Percentiles rank a stretch among this genome's conserved stretches.
Evolutionary conservation across 148 eudicot genomes (phyloP).

Genomic region (Silene uniflora): DNA sequence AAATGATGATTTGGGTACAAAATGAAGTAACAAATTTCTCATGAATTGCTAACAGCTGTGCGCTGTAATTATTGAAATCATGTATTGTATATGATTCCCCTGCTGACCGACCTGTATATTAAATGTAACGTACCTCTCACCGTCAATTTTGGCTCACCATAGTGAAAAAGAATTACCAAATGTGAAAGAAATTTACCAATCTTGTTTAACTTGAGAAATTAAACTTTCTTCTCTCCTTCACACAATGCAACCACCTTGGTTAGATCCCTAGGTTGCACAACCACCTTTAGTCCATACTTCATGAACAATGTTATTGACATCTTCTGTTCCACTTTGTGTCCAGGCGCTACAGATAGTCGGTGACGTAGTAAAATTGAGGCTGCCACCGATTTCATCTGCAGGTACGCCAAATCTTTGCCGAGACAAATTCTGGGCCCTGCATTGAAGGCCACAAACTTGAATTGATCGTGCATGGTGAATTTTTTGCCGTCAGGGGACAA

Average conservation of each 20-base stretch:
- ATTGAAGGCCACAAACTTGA: conserved; percentile 78
- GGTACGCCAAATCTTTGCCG: conserved; percentile 79
- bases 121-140: conserved; percentile 28
- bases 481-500: conserved; percentile 40
- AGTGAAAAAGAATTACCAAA: neutral
- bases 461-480: conserved; percentile 56
- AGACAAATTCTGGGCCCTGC: conserved; percentile 85
- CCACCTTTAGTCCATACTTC: conserved; percentile 77
- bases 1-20: conserved; percentile 25
- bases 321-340: conserved; percentile 84
- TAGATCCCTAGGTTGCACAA: conserved; percentile 62
- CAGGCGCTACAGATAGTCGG: conserved; percentile 44
- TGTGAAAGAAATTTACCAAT: neutral
- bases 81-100: conserved; percentile 13
- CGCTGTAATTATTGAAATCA: conserved; percentile 20
- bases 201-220: neutral
- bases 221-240: conserved; percentile 21
- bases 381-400: conserved; percentile 88
- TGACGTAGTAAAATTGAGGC: conserved; percentile 75
- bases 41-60: conserved; percentile 22
- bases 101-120: conserved; percentile 13
- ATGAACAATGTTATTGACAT: conserved; percentile 88
- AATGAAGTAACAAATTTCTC: conserved; percentile 12
- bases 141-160: conserved; percentile 19
- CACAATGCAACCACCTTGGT: conserved; percentile 22